Base-by-base conservation (phyloP, 352 stramenopile genomes). In the Pseudoperonospora humuli region DNA sequence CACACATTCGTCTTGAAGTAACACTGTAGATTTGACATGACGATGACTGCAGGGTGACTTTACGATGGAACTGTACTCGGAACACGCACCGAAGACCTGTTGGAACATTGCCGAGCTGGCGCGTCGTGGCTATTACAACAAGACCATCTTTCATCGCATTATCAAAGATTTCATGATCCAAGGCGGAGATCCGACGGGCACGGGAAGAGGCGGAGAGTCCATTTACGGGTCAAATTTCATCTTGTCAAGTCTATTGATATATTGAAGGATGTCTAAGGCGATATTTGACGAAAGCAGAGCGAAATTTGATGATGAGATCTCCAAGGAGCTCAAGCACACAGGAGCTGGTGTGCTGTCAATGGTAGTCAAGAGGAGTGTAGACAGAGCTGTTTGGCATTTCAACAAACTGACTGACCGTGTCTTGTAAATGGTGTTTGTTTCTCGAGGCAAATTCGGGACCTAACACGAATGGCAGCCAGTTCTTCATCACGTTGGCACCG, bases 141-240 rank as follows among this genome's bases (percentile, higher is more conserved):
- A 93, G 47, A 95, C 86, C 10, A 91, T 96, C 43, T 98, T 98
- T 61, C 93, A 98, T 61, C 76, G 93, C 50, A 84, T 98, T 50
- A 98, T 98, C 60, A 93, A 81, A 60, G 84, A 96, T 51, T 98
- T 98, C 62, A 97, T 98, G 89, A 95, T 98, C 44, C 93, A 98
- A 51, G 93, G 90, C 8, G 93, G 93, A 37, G 93, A 98, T 54
- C 93, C 93, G 0, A 97, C 91, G 13, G 93, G 90, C 32, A 97
- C 92, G 0, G 93, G 92, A 3, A 59, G 85, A 20, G 92, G 93
- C 35, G 92, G 90, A 28, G 84, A 97, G 47, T 96, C 81, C 11
- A 79, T 96, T 38, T 97, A 93, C 50, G 92, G 93, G 67, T 93
- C 11, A 31, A 20, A 31, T 7, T 37, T 13, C 5, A 17, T 25